A percentile compares a stretch with the other conserved stretches of the same genome.
Evolutionary conservation across 176 grass and related monocot genomes (phyloP).

Genomic region (Oryza longistaminata): DNA sequence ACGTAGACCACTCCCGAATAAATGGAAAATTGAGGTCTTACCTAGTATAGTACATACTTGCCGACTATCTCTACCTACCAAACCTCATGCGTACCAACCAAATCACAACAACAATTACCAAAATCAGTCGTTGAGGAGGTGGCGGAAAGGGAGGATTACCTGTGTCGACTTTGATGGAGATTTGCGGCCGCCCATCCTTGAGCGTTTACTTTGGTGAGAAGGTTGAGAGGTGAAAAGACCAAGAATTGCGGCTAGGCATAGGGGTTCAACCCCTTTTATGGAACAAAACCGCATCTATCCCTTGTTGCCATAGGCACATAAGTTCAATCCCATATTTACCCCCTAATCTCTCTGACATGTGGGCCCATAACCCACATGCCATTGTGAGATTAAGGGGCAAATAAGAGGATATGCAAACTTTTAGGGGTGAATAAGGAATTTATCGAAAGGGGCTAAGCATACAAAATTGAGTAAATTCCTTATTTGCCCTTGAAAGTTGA

Average conservation of each 20-base stretch:
- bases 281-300: neutral
- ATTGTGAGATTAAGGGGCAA: neutral
- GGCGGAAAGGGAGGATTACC: neutral
- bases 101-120: neutral
- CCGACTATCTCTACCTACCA: neutral
- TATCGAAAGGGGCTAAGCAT: neutral
- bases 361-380: neutral
- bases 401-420: no score
- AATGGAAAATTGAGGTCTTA: neutral
- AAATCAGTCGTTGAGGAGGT: neutral
- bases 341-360: neutral
- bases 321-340: neutral
- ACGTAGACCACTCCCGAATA: neutral
- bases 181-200: neutral
- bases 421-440: neutral
- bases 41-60: neutral
- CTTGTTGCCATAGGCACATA: neutral
- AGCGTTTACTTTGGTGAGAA: neutral
- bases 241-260: neutral
- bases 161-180: neutral
- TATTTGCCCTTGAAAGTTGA: no score
- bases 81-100: neutral
- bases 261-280: neutral
- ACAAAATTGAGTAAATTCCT: no score
- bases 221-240: neutral